Base-by-base conservation (phyloP, 495 filamentous ascomycete species). In the Tirmania nivea region DNA sequence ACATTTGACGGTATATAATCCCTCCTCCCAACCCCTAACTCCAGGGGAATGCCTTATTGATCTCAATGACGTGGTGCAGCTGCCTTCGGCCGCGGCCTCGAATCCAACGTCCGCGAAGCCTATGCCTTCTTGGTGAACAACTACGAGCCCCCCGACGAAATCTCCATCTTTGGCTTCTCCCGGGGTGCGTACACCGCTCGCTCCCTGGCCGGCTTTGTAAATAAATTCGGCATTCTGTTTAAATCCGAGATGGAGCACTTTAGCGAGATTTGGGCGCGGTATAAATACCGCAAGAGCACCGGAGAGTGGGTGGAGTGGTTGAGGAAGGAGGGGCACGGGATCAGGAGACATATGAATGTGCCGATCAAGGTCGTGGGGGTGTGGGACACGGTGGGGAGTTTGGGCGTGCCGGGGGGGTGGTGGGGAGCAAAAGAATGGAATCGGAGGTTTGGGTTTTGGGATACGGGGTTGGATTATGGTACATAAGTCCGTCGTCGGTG, bases 161-260 rank as follows among this genome's bases (percentile, higher is more conserved):
- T 80, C 19, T 75, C 70, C 62, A 72, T 76, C 52, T 71, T 80
- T 52, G 77, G 77, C 1, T 80, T 79, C 60, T 78, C 75, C 1
- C 68, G 77, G 8, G 77, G 77, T 5, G 75, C 76, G 1, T 80
- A 71, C 54, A 78, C 77, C 1, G 77, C 71, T 3, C 68, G 77
- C 16, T 69, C 72, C 12, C 68, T 78, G 19, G 75, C 74, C 12
- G 77, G 74, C 0, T 55, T 80, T 0, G 71, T 79, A 17, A 70
- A 62, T 8, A 64, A 72, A 37, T 65, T 77, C 52, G 77, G 77
- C 2, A 56, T 70, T 25, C 45, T 68, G 25, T 54, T 56, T 35
- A 59, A 63, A 21, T 52, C n/a, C 9, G 50, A 58, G 12, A 66
- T 71, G 64, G 53, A 57, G 16, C n/a, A 55, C 12, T 70, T 69